Base-by-base conservation (phyloP, 2,329 filamentous ascomycete genomes). In the Sporothrix globosa region DNA sequence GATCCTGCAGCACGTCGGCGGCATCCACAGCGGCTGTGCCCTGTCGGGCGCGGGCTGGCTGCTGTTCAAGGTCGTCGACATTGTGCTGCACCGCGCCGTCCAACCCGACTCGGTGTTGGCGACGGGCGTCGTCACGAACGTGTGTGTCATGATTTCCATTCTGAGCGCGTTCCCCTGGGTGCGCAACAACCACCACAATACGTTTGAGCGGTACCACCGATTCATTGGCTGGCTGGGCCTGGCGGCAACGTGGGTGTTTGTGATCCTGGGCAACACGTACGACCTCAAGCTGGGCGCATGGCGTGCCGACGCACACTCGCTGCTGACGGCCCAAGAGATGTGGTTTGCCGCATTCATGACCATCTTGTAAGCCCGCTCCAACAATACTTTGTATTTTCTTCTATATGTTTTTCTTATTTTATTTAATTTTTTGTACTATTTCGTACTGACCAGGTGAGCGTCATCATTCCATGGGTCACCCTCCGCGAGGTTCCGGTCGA, bases 271-370 rank as follows among this genome's bases (percentile, higher is more conserved):
- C 24, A 80, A 81, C 69, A 74, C 74, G 19, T 82, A 80, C 70
- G 79, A 82, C 71, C 75, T 80, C 72, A 78, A 75, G 72, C 69
- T 67, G 2, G 77, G 77, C 2, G 72, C 78, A 71, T 81, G 79
- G 79, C 76, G 79, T 63, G 9, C 73, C 13, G 75, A 80, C 46
- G 75, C 79, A 10, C 67, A 80, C 72, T 75, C 78, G 9, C 73
- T 82, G 50, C 74, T 82, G 67, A 79, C 74, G 68, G 76, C 75
- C 17, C 80, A 81, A 70, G 80, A 81, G 72, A 71, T 81, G n/a
- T 82, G 79, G 79, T 81, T 81, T 70, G 79, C 79, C 14, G 76
- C 79, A 1, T 80, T 81, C 72, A 80, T 81, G 77, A 81, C 80
- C 6, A 71, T 81, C 50, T 81, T 81, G 80, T 81, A 75, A 4